Base-by-base conservation (phyloP, 257 asterid species). In the Forsythia viridissima region DNA sequence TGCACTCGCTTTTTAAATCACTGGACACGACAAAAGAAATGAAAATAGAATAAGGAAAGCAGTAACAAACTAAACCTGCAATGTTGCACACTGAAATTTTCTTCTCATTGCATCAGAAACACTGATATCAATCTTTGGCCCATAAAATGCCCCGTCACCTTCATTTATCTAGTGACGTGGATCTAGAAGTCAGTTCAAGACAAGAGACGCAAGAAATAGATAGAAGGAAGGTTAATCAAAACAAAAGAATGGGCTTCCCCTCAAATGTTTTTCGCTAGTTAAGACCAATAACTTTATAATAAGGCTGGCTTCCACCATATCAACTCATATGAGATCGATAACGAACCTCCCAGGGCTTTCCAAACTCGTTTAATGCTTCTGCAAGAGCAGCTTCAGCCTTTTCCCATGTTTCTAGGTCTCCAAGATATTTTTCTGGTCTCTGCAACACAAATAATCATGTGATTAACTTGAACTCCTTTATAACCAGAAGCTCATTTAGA, bases 111-210 rank as follows among this genome's bases (percentile, higher is more conserved):
- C 97, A 85, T 96, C 99, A 43, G 91, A 88, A 67, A 96, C 97
- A 83, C 91, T 89, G 83, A 89, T 93, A 85, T 94, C 99, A 80
- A 94, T 93, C 86, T 93, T 94, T 30, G 99, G 99, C 72, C 99
- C 98, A 55, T 94, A 94, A 86, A 94, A 94, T 69, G 99, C 99
- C 71, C 99, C 99, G 80, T 94, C 99, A 10, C 92, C 99, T 85
- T 94, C 97, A 74, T 96, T 93, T 68, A 92, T 91, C 99, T 95
- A 84, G 69, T 59, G 57, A 18, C 44, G 71, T 78, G 46, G 46
- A 73, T 82, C 71, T 43, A n/a, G 72, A 73, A 71, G 77, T 86
- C 76, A 80, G 80, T 83, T 70, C 40, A 57, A 59, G 37, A 71
- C 37, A 42, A 82, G 46, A 71, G 21, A 72, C 66, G 66, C 13